A percentile compares a stretch with the other conserved stretches of the same genome.
phyloP scores from a whole-genome alignment of 202 grass and related monocot species.

The Dendrocalamus latiflorus region DNA sequence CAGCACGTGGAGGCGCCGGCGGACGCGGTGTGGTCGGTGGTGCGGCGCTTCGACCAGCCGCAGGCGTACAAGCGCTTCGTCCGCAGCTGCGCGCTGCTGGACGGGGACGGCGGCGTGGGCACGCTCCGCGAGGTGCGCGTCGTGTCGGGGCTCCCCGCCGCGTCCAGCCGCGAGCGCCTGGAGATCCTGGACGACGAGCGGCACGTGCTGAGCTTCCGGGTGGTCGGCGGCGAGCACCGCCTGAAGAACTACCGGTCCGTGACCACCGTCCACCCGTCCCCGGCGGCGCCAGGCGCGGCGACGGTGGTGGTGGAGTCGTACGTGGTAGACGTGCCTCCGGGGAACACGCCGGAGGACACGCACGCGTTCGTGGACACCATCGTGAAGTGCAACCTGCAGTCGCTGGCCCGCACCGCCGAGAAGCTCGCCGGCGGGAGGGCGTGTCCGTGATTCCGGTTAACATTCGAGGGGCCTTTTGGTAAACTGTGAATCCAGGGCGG shows the following conservation, averaged over 20 bases:
- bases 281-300: neutral
- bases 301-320: slow-evolving; percentile 55
- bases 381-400: slow-evolving; percentile 48
- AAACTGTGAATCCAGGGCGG: too few species aligned
- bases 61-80: slow-evolving; percentile 54
- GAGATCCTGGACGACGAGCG: slow-evolving; percentile 51
- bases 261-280: slow-evolving; percentile 34
- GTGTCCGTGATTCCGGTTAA: neutral
- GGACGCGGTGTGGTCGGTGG: slow-evolving; percentile 42
- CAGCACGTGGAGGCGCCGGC: slow-evolving; percentile 35
- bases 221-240: slow-evolving; percentile 48
- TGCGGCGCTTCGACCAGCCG: slow-evolving; percentile 49
- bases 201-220: slow-evolving; percentile 41
- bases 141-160: slow-evolving; percentile 38
- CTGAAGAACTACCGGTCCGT: slow-evolving; percentile 46
- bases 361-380: slow-evolving; percentile 44
- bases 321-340: slow-evolving; percentile 46
- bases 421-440: slow-evolving; percentile 6
- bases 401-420: slow-evolving; percentile 39
- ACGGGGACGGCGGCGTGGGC: slow-evolving; percentile 46
- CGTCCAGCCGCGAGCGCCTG: slow-evolving; percentile 30
- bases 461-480: too few species aligned
- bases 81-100: slow-evolving; percentile 37
- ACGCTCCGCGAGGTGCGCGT: slow-evolving; percentile 48
- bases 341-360: slow-evolving; percentile 50